phyloP scores from a whole-genome alignment of 176 grass and related monocot genomes.

The Saccharum spontaneum region DNA sequence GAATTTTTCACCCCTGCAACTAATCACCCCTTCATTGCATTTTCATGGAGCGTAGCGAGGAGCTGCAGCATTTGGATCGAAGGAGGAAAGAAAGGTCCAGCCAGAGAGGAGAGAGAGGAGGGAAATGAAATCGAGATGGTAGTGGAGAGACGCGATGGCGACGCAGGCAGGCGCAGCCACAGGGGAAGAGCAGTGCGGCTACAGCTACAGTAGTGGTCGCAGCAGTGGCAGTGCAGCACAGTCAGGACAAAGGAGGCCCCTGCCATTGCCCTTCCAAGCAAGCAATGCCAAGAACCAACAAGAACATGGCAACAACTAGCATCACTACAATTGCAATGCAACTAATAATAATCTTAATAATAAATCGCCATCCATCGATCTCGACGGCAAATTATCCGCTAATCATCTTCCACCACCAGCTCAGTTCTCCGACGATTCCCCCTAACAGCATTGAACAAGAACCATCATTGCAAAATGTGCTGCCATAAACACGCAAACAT shows the following conservation, averaged over 20 bases:
- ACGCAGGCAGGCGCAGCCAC: too few relatives aligned
- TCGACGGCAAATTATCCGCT: not conserved
- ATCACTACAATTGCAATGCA: too few relatives aligned
- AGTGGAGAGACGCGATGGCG: too few relatives aligned
- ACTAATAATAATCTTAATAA: not conserved
- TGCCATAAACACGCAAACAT: not conserved
- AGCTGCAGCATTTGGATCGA: too few relatives aligned
- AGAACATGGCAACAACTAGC: not conserved
- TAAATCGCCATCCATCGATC: not conserved
- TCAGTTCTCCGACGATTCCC: not conserved
- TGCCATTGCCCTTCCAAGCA: not conserved
- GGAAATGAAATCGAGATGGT: too few relatives aligned
- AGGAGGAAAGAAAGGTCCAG: too few relatives aligned
- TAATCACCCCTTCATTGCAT: too few relatives aligned
- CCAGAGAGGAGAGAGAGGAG: too few relatives aligned
- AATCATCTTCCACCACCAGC: not conserved
- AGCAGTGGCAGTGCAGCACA: not conserved
- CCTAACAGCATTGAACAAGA: not conserved
- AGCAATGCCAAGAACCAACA: not conserved
- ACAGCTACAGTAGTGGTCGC: too few relatives aligned
- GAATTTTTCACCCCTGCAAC: too few relatives aligned
- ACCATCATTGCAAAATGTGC: conserved; percentile 3
- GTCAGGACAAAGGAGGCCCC: not conserved
- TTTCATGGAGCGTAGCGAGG: too few relatives aligned
- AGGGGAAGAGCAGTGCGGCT: not conserved